Percentiles rank a stretch among this genome's conserved stretches.
phyloP scores from a whole-genome alignment of 2,329 filamentous ascomycete genomes.

The Blastomyces gilchristii region DNA sequence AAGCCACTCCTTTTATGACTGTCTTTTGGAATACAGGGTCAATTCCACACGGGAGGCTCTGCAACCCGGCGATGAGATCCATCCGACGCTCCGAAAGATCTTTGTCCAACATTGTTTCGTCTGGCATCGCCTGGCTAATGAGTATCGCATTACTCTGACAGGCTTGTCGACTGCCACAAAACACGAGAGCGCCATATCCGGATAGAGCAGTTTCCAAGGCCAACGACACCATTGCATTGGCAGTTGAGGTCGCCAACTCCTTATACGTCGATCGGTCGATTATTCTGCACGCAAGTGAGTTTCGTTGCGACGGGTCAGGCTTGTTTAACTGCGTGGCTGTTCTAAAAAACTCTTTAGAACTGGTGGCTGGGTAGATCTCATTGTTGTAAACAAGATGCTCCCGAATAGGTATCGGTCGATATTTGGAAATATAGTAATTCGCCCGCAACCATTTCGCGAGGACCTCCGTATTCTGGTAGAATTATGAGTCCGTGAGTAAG shows the following conservation, averaged over 20 bases:
- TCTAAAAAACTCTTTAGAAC: conserved; percentile 49
- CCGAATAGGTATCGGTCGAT: conserved; percentile 63
- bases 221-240: conserved; percentile 61
- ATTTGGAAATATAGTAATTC: conserved; percentile 61
- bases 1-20: conserved; percentile 57
- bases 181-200: conserved; percentile 62
- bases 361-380: conserved; percentile 53
- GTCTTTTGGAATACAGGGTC: conserved; percentile 57
- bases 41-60: conserved; percentile 54
- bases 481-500: background rate
- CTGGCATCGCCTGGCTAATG: conserved; percentile 57
- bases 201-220: conserved; percentile 57
- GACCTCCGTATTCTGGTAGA: conserved; percentile 53
- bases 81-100: conserved; percentile 47
- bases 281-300: conserved; percentile 27
- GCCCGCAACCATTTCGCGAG: conserved; percentile 61
- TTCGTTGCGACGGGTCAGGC: conserved; percentile 24
- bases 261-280: conserved; percentile 50
- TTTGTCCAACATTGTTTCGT: conserved; percentile 37
- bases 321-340: conserved; percentile 44
- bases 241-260: conserved; percentile 53
- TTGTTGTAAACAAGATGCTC: conserved; percentile 65
- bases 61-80: conserved; percentile 56
- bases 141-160: conserved; percentile 59
- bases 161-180: conserved; percentile 57